Evolutionary conservation across 495 filamentous ascomycete species (phyloP).

Genomic region (Staphylotrichum longicolle): DNA sequence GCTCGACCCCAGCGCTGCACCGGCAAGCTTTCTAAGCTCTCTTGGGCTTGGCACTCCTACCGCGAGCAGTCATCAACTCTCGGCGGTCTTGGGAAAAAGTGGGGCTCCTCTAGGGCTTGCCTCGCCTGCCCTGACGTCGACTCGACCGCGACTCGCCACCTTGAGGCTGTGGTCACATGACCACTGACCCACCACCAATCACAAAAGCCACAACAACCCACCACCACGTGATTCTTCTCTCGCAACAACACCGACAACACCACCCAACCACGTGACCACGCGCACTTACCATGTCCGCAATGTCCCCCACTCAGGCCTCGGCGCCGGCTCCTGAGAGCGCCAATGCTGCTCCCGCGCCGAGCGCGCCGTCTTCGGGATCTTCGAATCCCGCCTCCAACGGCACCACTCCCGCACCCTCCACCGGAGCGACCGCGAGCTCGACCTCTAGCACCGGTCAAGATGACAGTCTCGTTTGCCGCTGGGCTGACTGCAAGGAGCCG

Average conservation of each 20-base stretch:
- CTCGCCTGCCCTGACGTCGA: slow-evolving; percentile 4
- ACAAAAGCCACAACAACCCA: neutral
- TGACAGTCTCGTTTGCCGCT: slow-evolving; percentile 77
- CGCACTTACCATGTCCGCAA: slow-evolving; percentile 22
- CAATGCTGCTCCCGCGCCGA: slow-evolving; percentile 18
- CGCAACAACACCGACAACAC: neutral
- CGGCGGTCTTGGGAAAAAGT: slow-evolving; percentile 25
- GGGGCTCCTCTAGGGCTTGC: slow-evolving; percentile 23
- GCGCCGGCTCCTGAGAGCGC: slow-evolving; percentile 18
- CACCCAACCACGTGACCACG: neutral
- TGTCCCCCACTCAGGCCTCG: slow-evolving; percentile 7
- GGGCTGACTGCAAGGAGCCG: slow-evolving; percentile 80
- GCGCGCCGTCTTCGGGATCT: slow-evolving; percentile 22
- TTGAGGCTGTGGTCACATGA: neutral
- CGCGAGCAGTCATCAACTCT: slow-evolving; percentile 22
- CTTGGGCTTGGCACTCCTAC: slow-evolving; percentile 20
- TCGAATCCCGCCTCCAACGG: slow-evolving; percentile 40
- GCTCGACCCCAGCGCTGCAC: slow-evolving; percentile 10
- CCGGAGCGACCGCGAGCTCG: slow-evolving; percentile 40
- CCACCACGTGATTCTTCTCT: slow-evolving; percentile 13
- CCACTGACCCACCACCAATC: neutral
- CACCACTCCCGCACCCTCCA: slow-evolving; percentile 46
- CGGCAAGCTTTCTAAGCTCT: neutral
- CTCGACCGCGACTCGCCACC: too few species aligned
- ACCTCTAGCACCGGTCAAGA: slow-evolving; percentile 41